phyloP scores from a whole-genome alignment of 768 basidiomycete species.

The Pleurotus tuoliensis region DNA sequence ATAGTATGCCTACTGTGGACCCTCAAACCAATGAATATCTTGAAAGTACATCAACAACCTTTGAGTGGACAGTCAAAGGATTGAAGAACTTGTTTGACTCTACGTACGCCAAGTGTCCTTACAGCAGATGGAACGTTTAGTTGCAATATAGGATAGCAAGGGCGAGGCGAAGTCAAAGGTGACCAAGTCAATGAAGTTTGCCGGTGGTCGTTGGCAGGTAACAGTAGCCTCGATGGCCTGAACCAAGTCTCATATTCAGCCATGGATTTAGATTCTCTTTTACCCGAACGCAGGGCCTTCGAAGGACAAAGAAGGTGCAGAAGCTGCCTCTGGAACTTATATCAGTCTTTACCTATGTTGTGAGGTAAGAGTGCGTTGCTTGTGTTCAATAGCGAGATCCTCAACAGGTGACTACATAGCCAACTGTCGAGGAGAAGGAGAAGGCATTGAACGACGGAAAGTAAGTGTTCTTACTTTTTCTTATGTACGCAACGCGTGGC shows the following conservation, averaged over 20 bases:
- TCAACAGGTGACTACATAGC: slow-evolving; percentile 35
- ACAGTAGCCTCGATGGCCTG: background rate
- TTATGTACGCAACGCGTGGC: background rate
- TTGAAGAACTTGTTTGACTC: slow-evolving; percentile 73
- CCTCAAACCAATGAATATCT: slow-evolving; percentile 24
- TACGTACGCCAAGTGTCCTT: slow-evolving; percentile 25
- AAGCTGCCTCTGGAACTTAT: slow-evolving; percentile 41
- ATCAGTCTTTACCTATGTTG: slow-evolving; percentile 80
- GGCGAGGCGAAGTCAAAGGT: slow-evolving; percentile 78
- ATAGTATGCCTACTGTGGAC: background rate
- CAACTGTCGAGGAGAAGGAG: slow-evolving; percentile 74
- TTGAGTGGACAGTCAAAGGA: slow-evolving; percentile 77
- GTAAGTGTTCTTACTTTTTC: slow-evolving; percentile 27
- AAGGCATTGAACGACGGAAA: slow-evolving; percentile 55
- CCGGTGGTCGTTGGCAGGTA: slow-evolving; percentile 75
- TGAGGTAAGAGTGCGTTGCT: slow-evolving; percentile 46
- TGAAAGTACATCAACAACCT: slow-evolving; percentile 55
- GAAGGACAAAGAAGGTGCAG: slow-evolving; percentile 35
- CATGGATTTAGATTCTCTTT: slow-evolving; percentile 58
- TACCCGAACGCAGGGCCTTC: slow-evolving; percentile 76
- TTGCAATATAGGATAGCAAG: slow-evolving; percentile 27
- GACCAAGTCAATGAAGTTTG: slow-evolving; percentile 73
- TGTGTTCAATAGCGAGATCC: background rate
- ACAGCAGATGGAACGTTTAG: background rate
- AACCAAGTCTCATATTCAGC: no score